phyloP scores from a whole-genome alignment of 176 grass and related monocot genomes.

The Poa pratensis region DNA sequence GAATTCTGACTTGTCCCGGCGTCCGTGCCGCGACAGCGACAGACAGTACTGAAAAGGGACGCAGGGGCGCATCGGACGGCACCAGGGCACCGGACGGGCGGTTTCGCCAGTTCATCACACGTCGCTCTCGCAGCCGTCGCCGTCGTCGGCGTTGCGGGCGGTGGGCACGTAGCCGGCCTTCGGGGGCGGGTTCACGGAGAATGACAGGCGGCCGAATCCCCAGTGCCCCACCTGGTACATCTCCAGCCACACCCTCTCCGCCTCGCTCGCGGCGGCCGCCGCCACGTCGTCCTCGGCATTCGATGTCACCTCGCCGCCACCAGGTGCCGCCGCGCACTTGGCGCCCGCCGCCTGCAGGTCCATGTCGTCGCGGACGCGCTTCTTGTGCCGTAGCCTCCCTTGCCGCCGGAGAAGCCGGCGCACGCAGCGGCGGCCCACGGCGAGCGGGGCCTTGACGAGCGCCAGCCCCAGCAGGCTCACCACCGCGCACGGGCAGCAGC shows the following conservation, averaged over 20 bases:
- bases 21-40: background rate
- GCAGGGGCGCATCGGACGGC: background rate
- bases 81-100: background rate
- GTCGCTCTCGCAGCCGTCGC: constrained; percentile 19
- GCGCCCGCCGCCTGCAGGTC: background rate
- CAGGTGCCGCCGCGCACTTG: background rate
- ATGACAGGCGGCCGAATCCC: constrained; percentile 91
- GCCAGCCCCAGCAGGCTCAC: constrained; percentile 71
- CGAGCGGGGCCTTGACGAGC: constrained; percentile 67
- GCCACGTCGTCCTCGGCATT: background rate
- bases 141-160: constrained; percentile 27
- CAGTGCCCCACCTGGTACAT: constrained; percentile 83
- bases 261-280: constrained; percentile 18
- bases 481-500: constrained; percentile 85
- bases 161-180: background rate
- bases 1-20: background rate
- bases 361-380: constrained; percentile 53
- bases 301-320: background rate
- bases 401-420: constrained; percentile 40
- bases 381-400: constrained; percentile 43
- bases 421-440: constrained; percentile 57
- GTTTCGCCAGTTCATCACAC: constrained; percentile 5
- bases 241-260: constrained; percentile 66
- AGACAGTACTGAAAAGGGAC: background rate
- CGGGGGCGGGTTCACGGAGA: constrained; percentile 49